Conservation (phyloP, 805 yeast species). For the Yarrowia divulgata region DNA sequence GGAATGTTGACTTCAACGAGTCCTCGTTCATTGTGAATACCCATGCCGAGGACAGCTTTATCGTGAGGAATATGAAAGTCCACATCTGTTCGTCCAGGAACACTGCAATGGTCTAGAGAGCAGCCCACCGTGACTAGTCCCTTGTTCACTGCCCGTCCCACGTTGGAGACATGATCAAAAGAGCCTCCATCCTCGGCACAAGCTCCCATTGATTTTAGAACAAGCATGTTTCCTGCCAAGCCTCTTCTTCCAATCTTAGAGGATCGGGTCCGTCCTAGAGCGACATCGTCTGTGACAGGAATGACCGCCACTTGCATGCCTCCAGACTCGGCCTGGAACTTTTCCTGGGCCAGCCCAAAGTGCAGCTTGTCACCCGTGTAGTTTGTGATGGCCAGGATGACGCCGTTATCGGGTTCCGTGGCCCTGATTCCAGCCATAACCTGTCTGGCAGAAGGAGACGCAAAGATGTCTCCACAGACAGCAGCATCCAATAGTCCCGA, state of each 20-base stretch:
- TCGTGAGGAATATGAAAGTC: slow-evolving; percentile 68
- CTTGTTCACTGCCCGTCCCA: slow-evolving; percentile 67
- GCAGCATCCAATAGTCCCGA: slow-evolving; percentile 83
- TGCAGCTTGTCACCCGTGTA: slow-evolving; percentile 95
- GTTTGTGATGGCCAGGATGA: slow-evolving; percentile 82
- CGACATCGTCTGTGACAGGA: slow-evolving; percentile 85
- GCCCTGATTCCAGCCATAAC: slow-evolving; percentile 75
- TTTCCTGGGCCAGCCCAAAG: slow-evolving; percentile 89
- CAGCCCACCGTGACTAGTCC: slow-evolving; percentile 88
- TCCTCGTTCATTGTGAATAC: slow-evolving; percentile 96
- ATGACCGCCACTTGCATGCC: slow-evolving; percentile 69
- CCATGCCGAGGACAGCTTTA: slow-evolving; percentile 65
- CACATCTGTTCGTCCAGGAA: slow-evolving; percentile 76
- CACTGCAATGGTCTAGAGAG: slow-evolving; percentile 85
- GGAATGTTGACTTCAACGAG: slow-evolving; percentile 71
- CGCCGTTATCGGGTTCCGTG: slow-evolving; percentile 63
- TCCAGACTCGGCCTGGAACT: slow-evolving; percentile 80
- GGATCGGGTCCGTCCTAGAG: slow-evolving; percentile 90
- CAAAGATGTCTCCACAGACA: slow-evolving; percentile 87
- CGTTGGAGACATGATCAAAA: slow-evolving; percentile 60
- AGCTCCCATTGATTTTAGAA: slow-evolving; percentile 87
- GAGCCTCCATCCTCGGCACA: slow-evolving; percentile 56
- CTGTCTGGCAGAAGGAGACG: slow-evolving; percentile 93
- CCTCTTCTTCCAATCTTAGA: slow-evolving; percentile 66
- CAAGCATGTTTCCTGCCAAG: slow-evolving; percentile 86